phyloP scores from a whole-genome alignment of 2,329 filamentous ascomycete species.

The Trichoderma sp. region DNA sequence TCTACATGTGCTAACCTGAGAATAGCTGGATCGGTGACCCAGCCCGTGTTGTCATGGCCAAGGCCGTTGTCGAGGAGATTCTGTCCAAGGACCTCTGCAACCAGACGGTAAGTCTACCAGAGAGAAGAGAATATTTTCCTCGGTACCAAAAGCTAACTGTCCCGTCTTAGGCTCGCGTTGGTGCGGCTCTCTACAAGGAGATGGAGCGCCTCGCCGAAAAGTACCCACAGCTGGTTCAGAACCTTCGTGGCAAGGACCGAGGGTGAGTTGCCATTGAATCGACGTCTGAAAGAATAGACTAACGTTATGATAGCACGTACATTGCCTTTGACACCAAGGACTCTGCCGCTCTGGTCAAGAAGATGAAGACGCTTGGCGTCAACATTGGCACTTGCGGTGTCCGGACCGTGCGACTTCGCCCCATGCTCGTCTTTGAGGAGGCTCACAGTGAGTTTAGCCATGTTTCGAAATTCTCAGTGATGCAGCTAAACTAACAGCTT shows the following conservation, averaged over 20 bases:
- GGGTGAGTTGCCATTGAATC: conserved; percentile 39
- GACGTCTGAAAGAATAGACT: too few species aligned
- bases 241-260: conserved; percentile 75
- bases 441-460: conserved; percentile 52
- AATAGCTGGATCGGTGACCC: conserved; percentile 76
- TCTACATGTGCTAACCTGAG: not conserved
- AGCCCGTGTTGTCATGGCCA: conserved; percentile 73
- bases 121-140: not conserved
- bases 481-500: not conserved
- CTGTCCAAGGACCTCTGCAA: conserved; percentile 67
- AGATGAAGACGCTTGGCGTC: conserved; percentile 70
- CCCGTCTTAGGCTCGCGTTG: conserved; percentile 54
- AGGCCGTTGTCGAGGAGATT: conserved; percentile 75
- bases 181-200: conserved; percentile 67
- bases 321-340: conserved; percentile 77
- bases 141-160: not conserved
- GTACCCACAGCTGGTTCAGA: conserved; percentile 70
- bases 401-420: conserved; percentile 69
- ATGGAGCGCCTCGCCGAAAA: conserved; percentile 63
- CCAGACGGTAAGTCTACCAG: conserved; percentile 45
- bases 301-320: too few species aligned
- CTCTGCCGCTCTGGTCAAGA: conserved; percentile 68
- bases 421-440: conserved; percentile 81
- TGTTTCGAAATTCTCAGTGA: not conserved
- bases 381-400: conserved; percentile 78